phyloP scores from a whole-genome alignment of 2,329 filamentous ascomycete species.

The Trichoderma gracile region DNA sequence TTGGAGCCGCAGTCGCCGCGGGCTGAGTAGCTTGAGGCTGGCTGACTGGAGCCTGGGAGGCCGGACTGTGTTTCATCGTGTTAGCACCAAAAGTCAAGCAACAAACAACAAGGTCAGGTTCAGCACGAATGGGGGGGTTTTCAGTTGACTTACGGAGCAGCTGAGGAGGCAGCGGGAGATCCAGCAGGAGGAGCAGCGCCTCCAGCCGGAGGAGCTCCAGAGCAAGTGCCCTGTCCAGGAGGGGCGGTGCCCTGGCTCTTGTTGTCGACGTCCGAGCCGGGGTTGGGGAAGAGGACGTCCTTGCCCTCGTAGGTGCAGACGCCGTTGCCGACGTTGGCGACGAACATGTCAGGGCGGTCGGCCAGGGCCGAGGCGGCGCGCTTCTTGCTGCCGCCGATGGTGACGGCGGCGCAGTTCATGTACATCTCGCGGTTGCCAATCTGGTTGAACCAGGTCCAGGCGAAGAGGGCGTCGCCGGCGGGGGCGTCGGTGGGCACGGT shows the following conservation, averaged over 20 bases:
- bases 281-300: slow-evolving; percentile 65
- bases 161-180: slow-evolving; percentile 5
- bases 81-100: neutral
- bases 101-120: too few relatives aligned
- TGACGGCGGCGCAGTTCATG: slow-evolving; percentile 78
- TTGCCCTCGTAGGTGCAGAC: slow-evolving; percentile 60
- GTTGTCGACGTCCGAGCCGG: slow-evolving; percentile 57
- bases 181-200: slow-evolving; percentile 19
- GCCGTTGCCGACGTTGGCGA: slow-evolving; percentile 64
- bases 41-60: neutral
- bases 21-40: neutral
- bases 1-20: neutral
- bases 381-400: slow-evolving; percentile 50
- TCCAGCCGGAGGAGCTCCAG: slow-evolving; percentile 20
- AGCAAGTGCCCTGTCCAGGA: slow-evolving; percentile 30
- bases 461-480: slow-evolving; percentile 63
- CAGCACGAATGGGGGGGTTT: neutral
- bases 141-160: slow-evolving; percentile 18
- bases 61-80: neutral
- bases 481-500: slow-evolving; percentile 64
- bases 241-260: slow-evolving; percentile 41
- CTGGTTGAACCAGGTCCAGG: slow-evolving; percentile 78
- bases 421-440: slow-evolving; percentile 82
- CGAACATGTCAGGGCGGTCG: slow-evolving; percentile 66
- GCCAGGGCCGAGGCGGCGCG: slow-evolving; percentile 35